These are phyloP conservation scores for Globisporangium recalcitrans DNA, from an alignment of 352 stramenopile genomes.

Conservation along the genomic window DNA sequence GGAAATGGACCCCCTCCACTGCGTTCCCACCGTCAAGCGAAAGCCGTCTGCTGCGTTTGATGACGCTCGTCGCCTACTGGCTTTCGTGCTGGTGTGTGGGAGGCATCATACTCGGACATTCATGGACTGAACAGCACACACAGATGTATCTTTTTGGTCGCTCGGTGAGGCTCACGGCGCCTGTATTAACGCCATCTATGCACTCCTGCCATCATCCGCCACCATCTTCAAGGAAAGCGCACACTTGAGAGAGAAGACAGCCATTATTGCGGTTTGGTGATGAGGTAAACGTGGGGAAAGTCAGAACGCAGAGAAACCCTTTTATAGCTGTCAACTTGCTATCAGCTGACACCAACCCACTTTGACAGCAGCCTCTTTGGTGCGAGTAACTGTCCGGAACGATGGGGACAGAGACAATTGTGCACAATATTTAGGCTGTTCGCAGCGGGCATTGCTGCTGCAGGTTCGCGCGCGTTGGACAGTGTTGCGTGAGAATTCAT, in stretches of 20 bases:
- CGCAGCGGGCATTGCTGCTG: not conserved
- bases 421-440: not conserved
- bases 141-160: not conserved
- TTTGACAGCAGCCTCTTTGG: not conserved
- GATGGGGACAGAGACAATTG: not conserved
- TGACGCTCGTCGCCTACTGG: not conserved
- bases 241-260: not conserved
- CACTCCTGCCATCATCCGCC: not conserved
- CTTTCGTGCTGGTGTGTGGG: not conserved
- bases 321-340: not conserved
- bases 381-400: not conserved
- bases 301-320: not conserved
- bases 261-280: not conserved
- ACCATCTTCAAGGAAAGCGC: not conserved
- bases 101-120: not conserved
- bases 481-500: not conserved
- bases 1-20: not conserved
- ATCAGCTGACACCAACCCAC: not conserved
- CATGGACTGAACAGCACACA: not conserved
- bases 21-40: not conserved
- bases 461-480: not conserved
- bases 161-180: not conserved
- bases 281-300: not conserved
- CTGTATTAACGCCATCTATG: not conserved
- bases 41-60: not conserved